Evolutionary conservation across 805 yeast species (phyloP).

Genomic region (Candida michaelii): DNA sequence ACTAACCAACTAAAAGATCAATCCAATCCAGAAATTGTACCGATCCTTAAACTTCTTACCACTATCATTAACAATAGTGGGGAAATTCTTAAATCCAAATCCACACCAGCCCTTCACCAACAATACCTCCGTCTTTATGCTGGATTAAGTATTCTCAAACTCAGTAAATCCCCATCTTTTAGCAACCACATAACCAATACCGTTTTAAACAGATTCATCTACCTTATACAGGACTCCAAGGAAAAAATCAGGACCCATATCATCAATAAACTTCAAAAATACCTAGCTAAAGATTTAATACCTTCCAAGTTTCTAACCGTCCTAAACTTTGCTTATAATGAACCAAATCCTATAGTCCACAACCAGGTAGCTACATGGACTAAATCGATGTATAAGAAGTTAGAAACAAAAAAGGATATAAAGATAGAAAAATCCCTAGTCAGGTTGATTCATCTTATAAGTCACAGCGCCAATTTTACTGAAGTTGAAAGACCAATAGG

Average conservation of each 20-base stretch:
- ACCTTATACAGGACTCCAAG: constrained; percentile 67
- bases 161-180: constrained; percentile 56
- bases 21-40: constrained; percentile 44
- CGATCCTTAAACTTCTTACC: constrained; percentile 64
- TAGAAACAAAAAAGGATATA: constrained; percentile 36
- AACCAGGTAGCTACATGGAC: constrained; percentile 68
- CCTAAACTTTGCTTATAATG: constrained; percentile 73
- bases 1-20: constrained; percentile 17
- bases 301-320: constrained; percentile 68
- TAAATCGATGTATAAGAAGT: constrained; percentile 50
- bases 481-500: constrained; percentile 20
- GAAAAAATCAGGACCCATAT: constrained; percentile 55
- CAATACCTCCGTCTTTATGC: constrained; percentile 65
- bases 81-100: constrained; percentile 56
- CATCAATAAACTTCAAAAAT: constrained; percentile 48
- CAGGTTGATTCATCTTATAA: constrained; percentile 64
- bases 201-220: constrained; percentile 52
- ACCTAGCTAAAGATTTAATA: constrained; percentile 50
- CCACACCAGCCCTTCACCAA: constrained; percentile 63
- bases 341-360: constrained; percentile 56
- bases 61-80: constrained; percentile 76
- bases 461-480: constrained; percentile 62
- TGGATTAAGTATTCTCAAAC: constrained; percentile 61
- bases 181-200: constrained; percentile 52
- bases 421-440: constrained; percentile 66